phyloP scores from a whole-genome alignment of 495 filamentous ascomycete species.

The Penicillium silybi region DNA sequence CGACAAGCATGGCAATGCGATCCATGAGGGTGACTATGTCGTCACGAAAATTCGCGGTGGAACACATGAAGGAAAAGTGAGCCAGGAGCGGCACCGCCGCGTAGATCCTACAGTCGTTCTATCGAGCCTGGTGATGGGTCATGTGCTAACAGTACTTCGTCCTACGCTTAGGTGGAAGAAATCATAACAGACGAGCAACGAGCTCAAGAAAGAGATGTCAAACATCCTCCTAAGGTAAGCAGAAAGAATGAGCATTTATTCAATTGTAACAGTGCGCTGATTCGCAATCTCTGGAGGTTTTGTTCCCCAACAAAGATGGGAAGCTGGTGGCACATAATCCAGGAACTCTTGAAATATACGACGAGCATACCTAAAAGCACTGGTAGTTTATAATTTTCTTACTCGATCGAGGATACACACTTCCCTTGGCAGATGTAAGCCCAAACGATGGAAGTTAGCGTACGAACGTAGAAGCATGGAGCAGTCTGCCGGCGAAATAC shows the following conservation, averaged over 20 bases:
- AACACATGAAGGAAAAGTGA: slow-evolving; percentile 9
- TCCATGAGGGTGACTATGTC: slow-evolving; percentile 10
- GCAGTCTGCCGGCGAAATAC: no score
- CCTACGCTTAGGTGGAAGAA: slow-evolving; percentile 3
- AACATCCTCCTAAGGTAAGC: slow-evolving; percentile 12
- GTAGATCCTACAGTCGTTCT: no score
- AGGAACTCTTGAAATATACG: neutral
- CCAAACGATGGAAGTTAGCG: no score
- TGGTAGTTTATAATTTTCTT: no score
- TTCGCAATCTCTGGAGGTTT: neutral
- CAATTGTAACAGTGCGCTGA: neutral
- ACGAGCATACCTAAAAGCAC: no score
- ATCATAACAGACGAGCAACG: slow-evolving; percentile 5
- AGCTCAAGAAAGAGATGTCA: slow-evolving; percentile 5
- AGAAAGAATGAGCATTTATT: neutral
- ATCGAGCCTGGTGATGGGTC: no score
- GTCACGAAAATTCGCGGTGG: slow-evolving; percentile 10
- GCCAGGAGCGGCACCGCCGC: neutral
- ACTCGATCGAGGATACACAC: no score
- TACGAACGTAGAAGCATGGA: no score
- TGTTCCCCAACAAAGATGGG: slow-evolving; percentile 8
- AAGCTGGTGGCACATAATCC: slow-evolving; percentile 12
- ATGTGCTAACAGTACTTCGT: neutral
- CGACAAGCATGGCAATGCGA: slow-evolving; percentile 9
- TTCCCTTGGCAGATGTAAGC: no score